A percentile compares a stretch with the other conserved stretches of the same genome.
Conservation (phyloP, 2,329 filamentous ascomycete genomes). For the Zalaria obscura region DNA sequence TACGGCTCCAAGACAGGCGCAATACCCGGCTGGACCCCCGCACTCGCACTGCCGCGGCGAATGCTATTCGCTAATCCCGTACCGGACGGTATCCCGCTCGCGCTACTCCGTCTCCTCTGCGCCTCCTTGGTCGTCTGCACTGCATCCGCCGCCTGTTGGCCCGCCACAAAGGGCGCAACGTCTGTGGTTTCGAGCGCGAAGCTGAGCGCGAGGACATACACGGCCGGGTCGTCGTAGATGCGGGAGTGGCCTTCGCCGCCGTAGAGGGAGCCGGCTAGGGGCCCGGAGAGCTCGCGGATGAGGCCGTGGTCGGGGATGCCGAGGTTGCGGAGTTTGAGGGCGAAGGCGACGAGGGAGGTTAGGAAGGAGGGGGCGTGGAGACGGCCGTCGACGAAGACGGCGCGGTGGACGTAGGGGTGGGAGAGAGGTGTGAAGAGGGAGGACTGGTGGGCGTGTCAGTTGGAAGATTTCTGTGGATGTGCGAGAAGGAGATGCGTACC, state of each 20-base stretch:
- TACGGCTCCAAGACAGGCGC: constrained; percentile 22
- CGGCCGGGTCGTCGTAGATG: constrained; percentile 75
- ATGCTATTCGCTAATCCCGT: constrained; percentile 18
- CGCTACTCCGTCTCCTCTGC: constrained; percentile 2
- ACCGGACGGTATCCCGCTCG: constrained; percentile 14
- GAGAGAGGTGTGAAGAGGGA: constrained; percentile 73
- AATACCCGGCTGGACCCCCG: constrained; percentile 13
- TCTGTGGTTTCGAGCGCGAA: constrained; percentile 34
- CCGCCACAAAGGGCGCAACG: constrained; percentile 5
- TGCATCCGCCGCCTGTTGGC: no score
- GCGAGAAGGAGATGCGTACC: constrained; percentile 29
- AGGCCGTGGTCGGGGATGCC: constrained; percentile 88
- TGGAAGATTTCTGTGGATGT: not conserved
- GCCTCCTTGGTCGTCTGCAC: not conserved
- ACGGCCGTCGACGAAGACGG: constrained; percentile 90
- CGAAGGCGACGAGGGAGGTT: constrained; percentile 82
- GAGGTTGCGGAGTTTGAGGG: constrained; percentile 83
- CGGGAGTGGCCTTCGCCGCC: constrained; percentile 85
- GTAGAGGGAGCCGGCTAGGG: constrained; percentile 82
- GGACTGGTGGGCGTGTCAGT: constrained; percentile 34
- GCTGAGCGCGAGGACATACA: constrained; percentile 52
- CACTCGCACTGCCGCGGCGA: constrained; percentile 16
- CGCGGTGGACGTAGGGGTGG: constrained; percentile 87
- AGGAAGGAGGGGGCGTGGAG: constrained; percentile 90
- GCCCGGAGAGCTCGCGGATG: constrained; percentile 74